Percentiles rank a stretch among this genome's conserved stretches.
phyloP scores from a whole-genome alignment of 2,329 filamentous ascomycete genomes.

The Raffaelea albimanens region DNA sequence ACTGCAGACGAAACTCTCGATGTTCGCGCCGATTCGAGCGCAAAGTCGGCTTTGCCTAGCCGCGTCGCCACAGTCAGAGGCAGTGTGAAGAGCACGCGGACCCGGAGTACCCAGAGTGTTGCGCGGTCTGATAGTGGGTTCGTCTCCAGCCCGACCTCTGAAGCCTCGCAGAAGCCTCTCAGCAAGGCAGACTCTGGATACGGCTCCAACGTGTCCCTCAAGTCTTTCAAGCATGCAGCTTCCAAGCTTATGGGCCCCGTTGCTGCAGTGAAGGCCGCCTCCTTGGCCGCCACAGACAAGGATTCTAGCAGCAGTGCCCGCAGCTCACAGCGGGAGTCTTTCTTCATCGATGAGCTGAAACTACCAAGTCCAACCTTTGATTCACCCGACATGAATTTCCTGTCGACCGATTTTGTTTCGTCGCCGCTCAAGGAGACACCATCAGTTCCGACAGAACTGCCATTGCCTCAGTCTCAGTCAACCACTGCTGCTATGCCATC shows the following conservation, averaged over 20 bases:
- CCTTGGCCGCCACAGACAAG: constrained; percentile 2
- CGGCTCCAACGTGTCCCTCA: constrained; percentile 48
- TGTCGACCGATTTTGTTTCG: background rate
- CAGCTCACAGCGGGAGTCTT: constrained; percentile 2
- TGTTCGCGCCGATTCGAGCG: constrained; percentile 32
- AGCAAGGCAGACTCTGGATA: constrained; percentile 53
- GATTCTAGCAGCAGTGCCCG: background rate
- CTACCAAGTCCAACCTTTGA: constrained; percentile 7
- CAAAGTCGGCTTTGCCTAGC: constrained; percentile 22
- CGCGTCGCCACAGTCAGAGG: background rate
- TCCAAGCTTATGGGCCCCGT: constrained; percentile 19
- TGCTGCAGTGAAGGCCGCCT: constrained; percentile 15
- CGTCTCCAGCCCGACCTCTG: constrained; percentile 33
- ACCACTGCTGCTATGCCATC: background rate
- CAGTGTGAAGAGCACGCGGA: constrained; percentile 2
- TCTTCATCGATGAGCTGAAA: constrained; percentile 12
- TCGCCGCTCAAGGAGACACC: background rate
- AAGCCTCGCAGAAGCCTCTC: constrained; percentile 32
- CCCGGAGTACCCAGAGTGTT: constrained; percentile 17
- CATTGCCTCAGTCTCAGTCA: too few species aligned
- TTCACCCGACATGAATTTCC: background rate
- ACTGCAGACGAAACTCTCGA: constrained; percentile 27
- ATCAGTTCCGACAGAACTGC: too few species aligned
- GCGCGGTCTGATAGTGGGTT: constrained; percentile 40
- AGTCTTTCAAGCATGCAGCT: constrained; percentile 33